A percentile compares a stretch with the other conserved stretches of the same genome.
Evolutionary conservation across 768 basidiomycete species (phyloP).

Genomic region (Dentipellis fragilis): DNA sequence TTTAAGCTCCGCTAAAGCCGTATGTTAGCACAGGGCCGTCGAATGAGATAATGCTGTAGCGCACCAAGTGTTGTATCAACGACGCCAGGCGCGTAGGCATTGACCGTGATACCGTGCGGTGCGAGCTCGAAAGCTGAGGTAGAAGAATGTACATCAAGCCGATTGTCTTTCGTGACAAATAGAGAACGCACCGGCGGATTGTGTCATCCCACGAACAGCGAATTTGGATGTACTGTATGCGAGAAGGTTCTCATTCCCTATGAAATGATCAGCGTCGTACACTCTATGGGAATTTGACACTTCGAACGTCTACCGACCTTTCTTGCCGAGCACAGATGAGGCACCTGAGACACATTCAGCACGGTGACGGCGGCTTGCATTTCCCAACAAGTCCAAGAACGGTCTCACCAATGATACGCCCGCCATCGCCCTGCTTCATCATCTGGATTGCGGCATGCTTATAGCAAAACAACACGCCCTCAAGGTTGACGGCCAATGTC

Average conservation of each 20-base stretch:
- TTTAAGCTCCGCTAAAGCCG: background rate
- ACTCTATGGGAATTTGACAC: background rate
- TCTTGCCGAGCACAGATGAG: conserved; percentile 1
- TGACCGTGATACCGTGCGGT: conserved; percentile 15
- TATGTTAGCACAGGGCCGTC: background rate
- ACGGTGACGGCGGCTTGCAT: too few relatives aligned
- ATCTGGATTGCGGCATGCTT: conserved; percentile 17
- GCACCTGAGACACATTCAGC: conserved; percentile 4
- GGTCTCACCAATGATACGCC: conserved; percentile 14
- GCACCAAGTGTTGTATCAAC: conserved; percentile 13
- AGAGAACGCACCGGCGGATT: background rate
- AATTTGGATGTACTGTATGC: conserved; percentile 24
- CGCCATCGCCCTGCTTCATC: conserved; percentile 17
- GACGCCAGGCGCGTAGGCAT: conserved; percentile 15
- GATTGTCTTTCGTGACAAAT: background rate
- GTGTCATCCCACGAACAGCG: conserved; percentile 21
- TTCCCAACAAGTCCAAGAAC: background rate
- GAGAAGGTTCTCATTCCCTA: conserved; percentile 4
- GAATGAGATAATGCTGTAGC: background rate
- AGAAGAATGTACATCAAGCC: background rate
- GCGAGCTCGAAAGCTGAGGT: conserved; percentile 13
- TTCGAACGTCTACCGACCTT: background rate
- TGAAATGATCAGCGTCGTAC: background rate
- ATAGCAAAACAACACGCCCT: conserved; percentile 14
- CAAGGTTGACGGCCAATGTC: conserved; percentile 12